phyloP scores from a whole-genome alignment of 176 grass and related monocot genomes.

The Saccharum spontaneum region DNA sequence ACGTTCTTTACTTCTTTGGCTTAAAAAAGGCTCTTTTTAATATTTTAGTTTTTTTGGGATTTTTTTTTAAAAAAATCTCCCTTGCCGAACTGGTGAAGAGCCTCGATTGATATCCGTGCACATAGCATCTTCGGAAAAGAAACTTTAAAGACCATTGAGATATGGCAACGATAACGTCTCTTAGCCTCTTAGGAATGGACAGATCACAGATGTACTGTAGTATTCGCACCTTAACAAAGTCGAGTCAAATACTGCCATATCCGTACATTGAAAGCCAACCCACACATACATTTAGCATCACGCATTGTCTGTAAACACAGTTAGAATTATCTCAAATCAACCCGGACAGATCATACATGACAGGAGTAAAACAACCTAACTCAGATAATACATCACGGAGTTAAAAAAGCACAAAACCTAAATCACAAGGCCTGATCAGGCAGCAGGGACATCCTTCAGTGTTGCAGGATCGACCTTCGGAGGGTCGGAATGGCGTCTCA shows the following conservation, averaged over 20 bases:
- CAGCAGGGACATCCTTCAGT: constrained; percentile 48
- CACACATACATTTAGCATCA: constrained; percentile 7
- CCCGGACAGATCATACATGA: constrained; percentile 34
- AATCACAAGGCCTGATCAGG: constrained; percentile 36
- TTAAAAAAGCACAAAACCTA: constrained; percentile 21
- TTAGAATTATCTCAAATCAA: constrained; percentile 52
- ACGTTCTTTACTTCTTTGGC: too few species aligned
- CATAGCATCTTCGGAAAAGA: too few species aligned
- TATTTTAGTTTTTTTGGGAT: too few species aligned
- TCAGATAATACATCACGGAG: constrained; percentile 28
- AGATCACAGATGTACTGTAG: too few species aligned
- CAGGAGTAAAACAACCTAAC: constrained; percentile 35
- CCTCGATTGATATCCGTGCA: too few species aligned
- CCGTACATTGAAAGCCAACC: constrained; percentile 26
- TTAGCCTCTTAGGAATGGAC: too few species aligned
- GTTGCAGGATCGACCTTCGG: constrained; percentile 66
- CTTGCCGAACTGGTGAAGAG: too few species aligned
- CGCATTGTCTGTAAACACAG: constrained; percentile 26
- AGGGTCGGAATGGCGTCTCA: constrained; percentile 58
- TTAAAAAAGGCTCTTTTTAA: too few species aligned
- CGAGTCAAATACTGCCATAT: neutral
- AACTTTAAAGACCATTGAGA: too few species aligned
- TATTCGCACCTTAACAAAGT: too few species aligned
- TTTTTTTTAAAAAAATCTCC: too few species aligned
- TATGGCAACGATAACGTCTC: too few species aligned